Conservation (phyloP, 805 yeast genomes). For the Saccharomycopsis sp. region DNA sequence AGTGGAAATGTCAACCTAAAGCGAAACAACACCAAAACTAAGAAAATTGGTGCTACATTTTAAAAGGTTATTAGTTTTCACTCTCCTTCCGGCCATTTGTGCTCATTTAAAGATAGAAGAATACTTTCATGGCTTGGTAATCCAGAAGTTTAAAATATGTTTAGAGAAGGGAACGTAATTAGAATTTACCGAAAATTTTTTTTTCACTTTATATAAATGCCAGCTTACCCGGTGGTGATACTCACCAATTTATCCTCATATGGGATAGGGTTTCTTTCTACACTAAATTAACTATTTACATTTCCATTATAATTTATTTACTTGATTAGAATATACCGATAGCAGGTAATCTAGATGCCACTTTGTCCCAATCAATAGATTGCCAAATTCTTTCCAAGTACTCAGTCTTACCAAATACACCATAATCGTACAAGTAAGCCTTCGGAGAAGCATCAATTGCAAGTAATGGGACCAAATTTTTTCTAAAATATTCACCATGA, state of each 20-base stretch:
- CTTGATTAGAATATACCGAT: no score
- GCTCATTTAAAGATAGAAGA: constrained; percentile 17
- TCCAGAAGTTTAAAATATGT: constrained; percentile 21
- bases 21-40: constrained; percentile 17
- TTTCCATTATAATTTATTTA: not conserved
- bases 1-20: constrained; percentile 21
- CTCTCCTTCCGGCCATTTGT: constrained; percentile 23
- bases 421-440: constrained; percentile 65
- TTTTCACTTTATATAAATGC: no score
- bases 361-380: constrained; percentile 64
- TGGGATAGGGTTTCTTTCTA: no score
- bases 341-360: constrained; percentile 41
- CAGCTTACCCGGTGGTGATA: not conserved
- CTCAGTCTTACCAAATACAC: constrained; percentile 62
- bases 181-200: not conserved
- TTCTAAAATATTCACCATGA: constrained; percentile 36
- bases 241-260: not conserved
- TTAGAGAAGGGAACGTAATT: constrained; percentile 8
- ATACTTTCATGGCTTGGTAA: constrained; percentile 21
- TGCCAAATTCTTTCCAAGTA: constrained; percentile 64
- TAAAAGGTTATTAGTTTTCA: constrained; percentile 15
- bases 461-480: constrained; percentile 47
- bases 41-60: constrained; percentile 10
- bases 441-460: constrained; percentile 70
- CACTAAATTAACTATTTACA: not conserved